Evolutionary conservation across 179 eudicot genomes (phyloP), one percentile per base, ranked within the genome.

Genomic region (Beta corolliflora): DNA sequence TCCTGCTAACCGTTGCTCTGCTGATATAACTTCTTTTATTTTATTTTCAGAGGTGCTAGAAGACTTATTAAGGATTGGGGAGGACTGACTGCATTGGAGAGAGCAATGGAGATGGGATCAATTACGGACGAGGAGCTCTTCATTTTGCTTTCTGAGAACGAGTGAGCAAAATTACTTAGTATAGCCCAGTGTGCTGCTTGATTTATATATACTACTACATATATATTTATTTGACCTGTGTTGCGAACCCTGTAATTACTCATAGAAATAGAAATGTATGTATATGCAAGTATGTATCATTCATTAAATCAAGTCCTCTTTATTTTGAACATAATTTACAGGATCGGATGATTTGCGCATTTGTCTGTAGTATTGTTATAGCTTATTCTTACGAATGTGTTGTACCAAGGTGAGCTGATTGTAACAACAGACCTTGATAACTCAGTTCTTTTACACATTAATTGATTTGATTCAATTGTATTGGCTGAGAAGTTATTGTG

Each of bases 101-200:
- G 98, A 89, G 98, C 98, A 52, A 95, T 95, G 99, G 99, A 95
- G 88, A 83, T 91, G 90, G 99, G 99, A 83, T 88, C 99, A 80
- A 92, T 95, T 48, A 94, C 97, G 29, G 99, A 95, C 73, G 99
- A 94, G 55, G 92, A 90, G 86, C 92, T 95, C 61, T 91, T 95
- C 80, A 87, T 95, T 78, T 83, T 95, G 94, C 99, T 95, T 77
- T 65, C 94, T 9, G 95, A 91, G 84, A 83, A 85, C 29, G 87
- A 88, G 76, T 92, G 83, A 91, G 80, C 83, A 53, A 31, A 29
- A 46, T 36, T 36, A 75, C 41, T 60, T 77, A 21, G 54, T 25
- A 44, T 12, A 69, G 50, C 61, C 44, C 75, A 63, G 10, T 31
- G 52, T 63, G 41, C 54, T 25, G 25, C 8, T 23, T 36, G 15